These are phyloP conservation scores for Colletotrichum aenigma DNA, from an alignment of 2,329 filamentous ascomycete species.

Conservation along the genomic window DNA sequence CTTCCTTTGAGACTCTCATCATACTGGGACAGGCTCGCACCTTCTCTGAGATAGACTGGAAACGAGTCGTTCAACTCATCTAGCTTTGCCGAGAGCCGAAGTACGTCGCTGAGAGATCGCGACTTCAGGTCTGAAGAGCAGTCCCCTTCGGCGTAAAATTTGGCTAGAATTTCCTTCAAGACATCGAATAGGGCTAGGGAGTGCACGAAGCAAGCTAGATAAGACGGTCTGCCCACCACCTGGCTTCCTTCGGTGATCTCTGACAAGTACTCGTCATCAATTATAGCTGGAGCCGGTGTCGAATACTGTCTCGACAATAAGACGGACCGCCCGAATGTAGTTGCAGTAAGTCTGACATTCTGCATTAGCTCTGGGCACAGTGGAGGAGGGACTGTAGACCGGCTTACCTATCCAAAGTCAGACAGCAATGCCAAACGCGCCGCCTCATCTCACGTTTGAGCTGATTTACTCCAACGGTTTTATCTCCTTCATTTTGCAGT, in stretches of 20 bases:
- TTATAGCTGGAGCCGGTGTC: slow-evolving; percentile 22
- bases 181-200: slow-evolving; percentile 23
- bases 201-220: slow-evolving; percentile 25
- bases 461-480: slow-evolving; percentile 13
- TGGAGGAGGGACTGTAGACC: too few relatives aligned
- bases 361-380: background rate
- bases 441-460: slow-evolving; percentile 30
- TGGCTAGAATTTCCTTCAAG: background rate
- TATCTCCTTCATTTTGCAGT: slow-evolving; percentile 23
- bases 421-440: slow-evolving; percentile 33
- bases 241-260: slow-evolving; percentile 25
- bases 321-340: slow-evolving; percentile 30
- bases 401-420: slow-evolving; percentile 29
- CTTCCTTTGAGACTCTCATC: background rate
- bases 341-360: slow-evolving; percentile 24
- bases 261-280: slow-evolving; percentile 34
- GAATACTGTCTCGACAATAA: slow-evolving; percentile 19
- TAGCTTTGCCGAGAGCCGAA: background rate
- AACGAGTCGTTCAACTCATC: background rate
- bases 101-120: background rate
- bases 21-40: background rate
- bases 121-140: background rate
- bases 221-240: slow-evolving; percentile 22
- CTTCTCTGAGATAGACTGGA: background rate
- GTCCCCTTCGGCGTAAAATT: background rate